A percentile compares a stretch with the other conserved stretches of the same genome.
Evolutionary conservation across 371 early-diverging fungal species (phyloP).

Genomic region (Syncephalis fuscata): DNA sequence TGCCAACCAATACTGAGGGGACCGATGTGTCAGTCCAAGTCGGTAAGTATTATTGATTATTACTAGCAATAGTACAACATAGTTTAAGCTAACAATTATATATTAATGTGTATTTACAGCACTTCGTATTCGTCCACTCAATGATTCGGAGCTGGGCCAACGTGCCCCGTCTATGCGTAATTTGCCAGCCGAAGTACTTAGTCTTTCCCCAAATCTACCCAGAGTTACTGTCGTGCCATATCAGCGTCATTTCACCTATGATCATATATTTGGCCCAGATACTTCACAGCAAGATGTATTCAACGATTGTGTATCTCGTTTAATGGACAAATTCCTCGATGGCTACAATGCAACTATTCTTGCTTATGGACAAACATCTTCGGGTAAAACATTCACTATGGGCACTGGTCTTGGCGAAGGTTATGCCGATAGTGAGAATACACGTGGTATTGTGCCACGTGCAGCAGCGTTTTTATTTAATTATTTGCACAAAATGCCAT

Average conservation of each 20-base stretch:
- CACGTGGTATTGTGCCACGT: constrained; percentile 75
- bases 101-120: not conserved
- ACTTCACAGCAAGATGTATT: constrained; percentile 61
- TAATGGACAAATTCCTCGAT: constrained; percentile 75
- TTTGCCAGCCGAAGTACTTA: constrained; percentile 12
- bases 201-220: constrained; percentile 36
- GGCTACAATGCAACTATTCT: constrained; percentile 27
- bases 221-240: constrained; percentile 44
- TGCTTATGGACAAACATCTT: constrained; percentile 78
- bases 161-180: constrained; percentile 1
- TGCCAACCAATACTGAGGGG: too few relatives aligned
- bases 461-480: constrained; percentile 70
- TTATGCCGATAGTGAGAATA: constrained; percentile 3
- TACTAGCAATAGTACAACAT: not conserved
- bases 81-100: too few relatives aligned
- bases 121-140: constrained; percentile 3
- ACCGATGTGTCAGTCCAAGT: constrained; percentile 6
- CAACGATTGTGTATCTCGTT: constrained; percentile 33
- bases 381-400: constrained; percentile 99
- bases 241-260: constrained; percentile 51
- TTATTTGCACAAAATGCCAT: constrained; percentile 8
- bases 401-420: constrained; percentile 40
- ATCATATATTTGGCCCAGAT: constrained; percentile 51
- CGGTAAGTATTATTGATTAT: constrained; percentile 5
- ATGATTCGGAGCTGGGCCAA: constrained; percentile 1